These are phyloP conservation scores for Chlorella sp. DNA, from an alignment of 139 green algal genomes.

Conservation along the genomic window DNA sequence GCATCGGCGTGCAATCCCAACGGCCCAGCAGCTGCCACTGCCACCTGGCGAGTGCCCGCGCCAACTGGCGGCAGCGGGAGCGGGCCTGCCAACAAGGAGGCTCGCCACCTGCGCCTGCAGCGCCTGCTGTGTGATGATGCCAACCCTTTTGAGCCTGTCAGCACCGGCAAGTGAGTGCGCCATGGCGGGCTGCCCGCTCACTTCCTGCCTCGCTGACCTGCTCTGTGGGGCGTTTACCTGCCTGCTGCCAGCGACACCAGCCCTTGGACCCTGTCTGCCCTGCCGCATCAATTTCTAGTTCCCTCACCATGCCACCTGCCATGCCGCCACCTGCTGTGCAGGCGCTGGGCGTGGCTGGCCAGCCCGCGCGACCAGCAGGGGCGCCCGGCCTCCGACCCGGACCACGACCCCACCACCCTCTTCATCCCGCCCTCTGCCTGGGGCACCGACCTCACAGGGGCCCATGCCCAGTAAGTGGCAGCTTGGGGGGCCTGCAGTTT, in stretches of 20 bases:
- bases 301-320: not conserved
- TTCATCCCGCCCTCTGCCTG: constrained; percentile 46
- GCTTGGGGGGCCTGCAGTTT: no score
- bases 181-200: not conserved
- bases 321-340: not conserved
- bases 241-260: no score
- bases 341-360: constrained; percentile 60
- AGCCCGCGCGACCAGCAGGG: constrained; percentile 52
- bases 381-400: constrained; percentile 43
- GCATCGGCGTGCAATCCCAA: not conserved
- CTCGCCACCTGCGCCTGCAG: not conserved
- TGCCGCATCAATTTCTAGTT: no score
- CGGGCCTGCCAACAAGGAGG: not conserved
- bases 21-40: not conserved
- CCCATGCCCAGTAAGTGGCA: constrained; percentile 10
- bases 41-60: not conserved
- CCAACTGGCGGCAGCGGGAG: not conserved
- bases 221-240: no score
- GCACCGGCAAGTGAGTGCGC: not conserved
- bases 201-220: no score
- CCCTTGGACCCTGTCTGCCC: no score
- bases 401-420: constrained; percentile 69
- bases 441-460: constrained; percentile 5
- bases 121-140: not conserved
- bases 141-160: not conserved